phyloP scores from a whole-genome alignment of 208 protist genomes.

The Wallacemonas rigidus region DNA sequence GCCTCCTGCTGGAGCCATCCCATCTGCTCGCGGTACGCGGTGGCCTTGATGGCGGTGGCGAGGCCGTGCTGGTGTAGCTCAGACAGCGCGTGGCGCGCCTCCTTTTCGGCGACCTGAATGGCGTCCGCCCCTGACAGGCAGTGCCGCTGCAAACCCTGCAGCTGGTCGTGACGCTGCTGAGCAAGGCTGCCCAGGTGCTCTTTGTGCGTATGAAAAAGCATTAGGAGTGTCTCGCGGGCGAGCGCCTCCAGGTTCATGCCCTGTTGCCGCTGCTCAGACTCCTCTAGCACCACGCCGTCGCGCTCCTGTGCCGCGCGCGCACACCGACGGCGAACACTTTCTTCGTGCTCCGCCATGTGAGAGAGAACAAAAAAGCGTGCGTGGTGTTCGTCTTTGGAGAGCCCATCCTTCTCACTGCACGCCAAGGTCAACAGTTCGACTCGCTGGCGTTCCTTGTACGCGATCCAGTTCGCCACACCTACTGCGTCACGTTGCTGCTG shows the following conservation, averaged over 20 bases:
- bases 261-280: conserved; percentile 17
- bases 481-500: conserved; percentile 32
- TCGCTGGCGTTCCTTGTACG: conserved; percentile 25
- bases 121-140: conserved; percentile 8
- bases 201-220: conserved; percentile 13
- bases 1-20: conserved; percentile 33
- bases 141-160: conserved; percentile 24
- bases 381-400: conserved; percentile 49
- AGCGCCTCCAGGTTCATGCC: conserved; percentile 23
- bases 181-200: conserved; percentile 11
- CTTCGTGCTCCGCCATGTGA: conserved; percentile 47
- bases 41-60: conserved; percentile 15
- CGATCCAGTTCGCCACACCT: conserved; percentile 31
- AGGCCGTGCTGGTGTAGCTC: conserved; percentile 13
- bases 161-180: conserved; percentile 18
- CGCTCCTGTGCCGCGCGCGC: conserved; percentile 27
- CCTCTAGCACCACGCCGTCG: conserved; percentile 20
- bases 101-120: conserved; percentile 27
- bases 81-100: conserved; percentile 13
- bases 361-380: conserved; percentile 49
- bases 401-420: conserved; percentile 18
- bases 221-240: conserved; percentile 27
- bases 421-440: conserved; percentile 28
- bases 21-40: conserved; percentile 23
- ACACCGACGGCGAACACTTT: conserved; percentile 39